These are phyloP conservation scores for Pneumocystis jirovecii DNA, from an alignment of 1,139 yeast species.

Conservation along the genomic window DNA sequence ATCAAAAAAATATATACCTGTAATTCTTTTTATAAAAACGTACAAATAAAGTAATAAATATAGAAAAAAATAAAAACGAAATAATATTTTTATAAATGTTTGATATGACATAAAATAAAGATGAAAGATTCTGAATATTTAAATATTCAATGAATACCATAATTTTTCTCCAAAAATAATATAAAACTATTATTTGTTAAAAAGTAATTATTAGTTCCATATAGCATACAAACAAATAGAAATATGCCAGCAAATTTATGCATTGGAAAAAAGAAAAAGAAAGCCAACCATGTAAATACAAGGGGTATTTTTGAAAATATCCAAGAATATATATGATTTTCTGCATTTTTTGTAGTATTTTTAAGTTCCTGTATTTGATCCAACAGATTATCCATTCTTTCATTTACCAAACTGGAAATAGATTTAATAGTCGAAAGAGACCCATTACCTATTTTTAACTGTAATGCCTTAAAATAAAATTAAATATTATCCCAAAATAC, in stretches of 20 bases:
- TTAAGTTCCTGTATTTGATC: neutral
- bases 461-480: neutral
- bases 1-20: neutral
- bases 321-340: neutral
- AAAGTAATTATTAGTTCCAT: neutral
- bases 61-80: neutral
- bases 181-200: neutral
- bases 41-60: neutral
- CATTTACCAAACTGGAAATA: neutral
- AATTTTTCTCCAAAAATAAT: neutral
- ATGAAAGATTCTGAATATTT: neutral
- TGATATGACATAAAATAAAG: neutral
- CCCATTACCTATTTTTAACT: neutral
- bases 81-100: neutral
- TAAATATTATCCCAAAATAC: neutral
- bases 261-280: neutral
- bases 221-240: neutral
- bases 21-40: neutral
- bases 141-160: neutral
- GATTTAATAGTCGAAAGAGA: neutral
- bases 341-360: neutral
- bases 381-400: neutral
- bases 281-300: neutral
- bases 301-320: neutral
- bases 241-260: neutral